Base-by-base conservation (phyloP, 1,139 yeast species). In the Starmera stellimalicola region DNA sequence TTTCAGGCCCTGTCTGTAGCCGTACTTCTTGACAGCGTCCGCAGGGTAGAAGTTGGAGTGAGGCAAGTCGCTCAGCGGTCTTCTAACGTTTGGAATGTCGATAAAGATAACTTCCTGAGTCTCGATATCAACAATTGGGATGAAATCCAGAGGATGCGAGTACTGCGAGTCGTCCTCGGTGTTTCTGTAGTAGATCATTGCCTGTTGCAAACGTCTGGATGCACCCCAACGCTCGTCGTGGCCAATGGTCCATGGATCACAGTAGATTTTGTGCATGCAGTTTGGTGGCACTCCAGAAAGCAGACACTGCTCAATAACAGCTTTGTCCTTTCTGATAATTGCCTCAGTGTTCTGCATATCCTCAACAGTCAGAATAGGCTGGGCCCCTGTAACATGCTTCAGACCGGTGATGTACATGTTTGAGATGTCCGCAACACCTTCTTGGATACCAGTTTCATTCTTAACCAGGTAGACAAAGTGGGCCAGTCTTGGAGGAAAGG, bases 201-300 rank as follows among this genome's bases (percentile, higher is more conserved):
- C 88, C 58, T 81, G 93, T 58, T 80, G 91, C 43, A 81, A 68
- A 58, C 93, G 68, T 52, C 76, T 76, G 33, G 76, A 65, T 33
- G 79, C 72, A 31, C 87, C 93, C 77, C 87, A 80, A 60, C 91
- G 70, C 58, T 79, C 91, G 54, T 81, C 93, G 53, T 75, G 79
- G 38, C 91, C 91, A 52, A 81, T 78, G 32, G 91, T 78, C 95
- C 80, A 81, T 47, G 79, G 88, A 52, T 81, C 93, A 63, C 91
- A 80, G 65, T 77, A 80, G 36, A 78, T 70, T 48, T 75, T 71
- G 57, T 72, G 64, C 83, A 81, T 80, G 30, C 78, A 79, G 33
- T 57, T 58, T 27, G 66, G 69, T 36, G 84, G 78, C 44, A 79
- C 58, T 35, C 91, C 91, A 29, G 80, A 71, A 39, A 78, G 52